Evolutionary conservation across 108 stramenopile genomes (phyloP).

Genomic region (Heterococcus sp.): DNA sequence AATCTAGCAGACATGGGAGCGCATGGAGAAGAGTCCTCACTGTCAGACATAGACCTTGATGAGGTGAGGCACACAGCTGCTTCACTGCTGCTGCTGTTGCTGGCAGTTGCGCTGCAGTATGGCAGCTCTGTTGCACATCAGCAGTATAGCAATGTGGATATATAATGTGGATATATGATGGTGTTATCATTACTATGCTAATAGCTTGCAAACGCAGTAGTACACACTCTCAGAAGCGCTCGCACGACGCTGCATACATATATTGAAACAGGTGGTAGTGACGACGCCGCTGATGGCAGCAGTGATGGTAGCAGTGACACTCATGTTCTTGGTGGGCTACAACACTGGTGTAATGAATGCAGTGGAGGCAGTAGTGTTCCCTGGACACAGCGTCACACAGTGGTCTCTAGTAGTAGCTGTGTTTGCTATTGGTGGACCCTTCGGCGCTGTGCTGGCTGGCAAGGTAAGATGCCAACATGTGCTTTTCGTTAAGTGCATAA

Average conservation of each 20-base stretch:
- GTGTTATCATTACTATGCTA: no score
- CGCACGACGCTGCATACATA: not conserved
- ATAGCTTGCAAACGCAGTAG: no score
- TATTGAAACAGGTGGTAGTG: conserved; percentile 11
- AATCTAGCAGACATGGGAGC: conserved; percentile 8
- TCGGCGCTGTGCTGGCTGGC: conserved; percentile 36
- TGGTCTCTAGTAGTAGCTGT: conserved; percentile 53
- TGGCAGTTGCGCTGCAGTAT: not conserved
- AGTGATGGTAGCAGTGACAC: conserved; percentile 43
- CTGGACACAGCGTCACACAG: conserved; percentile 48
- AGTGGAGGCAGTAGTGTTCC: conserved; percentile 51
- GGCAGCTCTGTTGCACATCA: not conserved
- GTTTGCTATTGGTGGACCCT: conserved; percentile 53
- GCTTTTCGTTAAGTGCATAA: not conserved
- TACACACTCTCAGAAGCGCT: not conserved
- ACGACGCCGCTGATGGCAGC: conserved; percentile 46
- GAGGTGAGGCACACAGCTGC: conserved; percentile 1
- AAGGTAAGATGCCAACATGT: not conserved
- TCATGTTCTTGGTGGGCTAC: conserved; percentile 56
- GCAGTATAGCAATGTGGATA: no score
- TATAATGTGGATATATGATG: no score
- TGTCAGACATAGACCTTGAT: conserved; percentile 3
- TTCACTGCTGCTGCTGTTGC: not conserved
- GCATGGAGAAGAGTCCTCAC: not conserved
- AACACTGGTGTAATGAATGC: conserved; percentile 54